phyloP scores from a whole-genome alignment of 768 basidiomycete genomes.

The Chalciporus piperatus region DNA sequence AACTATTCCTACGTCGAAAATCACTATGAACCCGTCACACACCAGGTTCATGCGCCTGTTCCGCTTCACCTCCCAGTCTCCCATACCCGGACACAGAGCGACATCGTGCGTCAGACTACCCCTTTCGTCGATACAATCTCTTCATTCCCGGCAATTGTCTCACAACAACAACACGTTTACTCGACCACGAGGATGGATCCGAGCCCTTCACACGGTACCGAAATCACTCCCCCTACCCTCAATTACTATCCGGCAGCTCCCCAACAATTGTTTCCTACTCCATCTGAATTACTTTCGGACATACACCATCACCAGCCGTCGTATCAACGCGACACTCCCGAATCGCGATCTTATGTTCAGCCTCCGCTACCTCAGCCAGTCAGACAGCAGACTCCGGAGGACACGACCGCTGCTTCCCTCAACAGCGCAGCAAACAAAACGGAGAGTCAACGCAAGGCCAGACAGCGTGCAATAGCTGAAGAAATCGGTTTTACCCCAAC shows the following conservation, averaged over 20 bases:
- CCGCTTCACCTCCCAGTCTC: slow-evolving; percentile 17
- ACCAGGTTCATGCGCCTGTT: slow-evolving; percentile 29
- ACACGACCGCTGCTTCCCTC: neutral
- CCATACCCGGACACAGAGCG: slow-evolving; percentile 10
- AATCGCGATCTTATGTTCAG: slow-evolving; percentile 1
- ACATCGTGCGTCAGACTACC: slow-evolving; percentile 4
- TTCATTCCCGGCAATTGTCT: slow-evolving; percentile 2
- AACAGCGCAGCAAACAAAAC: slow-evolving; percentile 25
- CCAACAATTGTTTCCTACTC: slow-evolving; percentile 57
- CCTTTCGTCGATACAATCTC: slow-evolving; percentile 7
- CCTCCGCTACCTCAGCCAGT: slow-evolving; percentile 7
- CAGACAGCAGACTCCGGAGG: slow-evolving; percentile 15
- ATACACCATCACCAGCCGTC: slow-evolving; percentile 20
- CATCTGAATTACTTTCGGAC: slow-evolving; percentile 58
- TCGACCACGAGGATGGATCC: slow-evolving; percentile 4
- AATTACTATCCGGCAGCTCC: slow-evolving; percentile 22
- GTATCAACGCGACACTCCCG: slow-evolving; percentile 2
- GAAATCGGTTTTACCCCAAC: slow-evolving; percentile 56
- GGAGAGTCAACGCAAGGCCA: slow-evolving; percentile 55
- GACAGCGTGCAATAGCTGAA: slow-evolving; percentile 55
- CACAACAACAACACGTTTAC: slow-evolving; percentile 15
- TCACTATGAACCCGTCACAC: slow-evolving; percentile 6
- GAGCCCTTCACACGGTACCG: neutral
- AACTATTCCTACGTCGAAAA: slow-evolving; percentile 16
- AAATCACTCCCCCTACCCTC: slow-evolving; percentile 1